phyloP scores from a whole-genome alignment of 352 stramenopile genomes.

The Pseudoperonospora humuli region DNA sequence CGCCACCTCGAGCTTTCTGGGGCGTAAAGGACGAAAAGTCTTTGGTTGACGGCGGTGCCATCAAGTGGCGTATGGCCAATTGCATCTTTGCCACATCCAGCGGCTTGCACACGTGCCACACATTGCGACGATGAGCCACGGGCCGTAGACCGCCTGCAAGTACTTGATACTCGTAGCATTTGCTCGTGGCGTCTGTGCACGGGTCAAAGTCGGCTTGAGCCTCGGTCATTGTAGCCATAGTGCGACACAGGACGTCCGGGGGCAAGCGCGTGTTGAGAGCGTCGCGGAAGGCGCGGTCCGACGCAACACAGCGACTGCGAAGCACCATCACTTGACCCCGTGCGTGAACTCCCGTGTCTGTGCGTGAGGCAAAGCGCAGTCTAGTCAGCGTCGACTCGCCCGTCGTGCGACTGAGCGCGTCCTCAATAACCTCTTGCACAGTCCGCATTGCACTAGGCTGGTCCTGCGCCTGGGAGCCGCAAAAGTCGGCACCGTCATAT shows the following conservation, averaged over 20 bases:
- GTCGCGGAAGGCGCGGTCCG: constrained; percentile 43
- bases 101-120: constrained; percentile 55
- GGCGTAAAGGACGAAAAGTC: constrained; percentile 69
- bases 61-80: constrained; percentile 26
- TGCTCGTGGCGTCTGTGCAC: constrained; percentile 35
- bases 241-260: constrained; percentile 45
- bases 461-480: constrained; percentile 80
- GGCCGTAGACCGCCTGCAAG: constrained; percentile 42
- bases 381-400: constrained; percentile 45
- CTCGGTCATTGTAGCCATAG: constrained; percentile 17
- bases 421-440: constrained; percentile 66
- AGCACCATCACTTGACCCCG: constrained; percentile 88
- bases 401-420: constrained; percentile 60
- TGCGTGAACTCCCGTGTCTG: constrained; percentile 90
- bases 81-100: constrained; percentile 51
- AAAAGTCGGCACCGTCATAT: constrained; percentile 76
- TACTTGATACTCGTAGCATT: constrained; percentile 64
- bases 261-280: constrained; percentile 71
- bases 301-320: constrained; percentile 46
- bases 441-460: constrained; percentile 37
- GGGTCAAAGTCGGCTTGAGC: constrained; percentile 38
- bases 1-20: constrained; percentile 30
- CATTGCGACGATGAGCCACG: constrained; percentile 36
- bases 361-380: constrained; percentile 86
- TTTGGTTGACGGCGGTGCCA: constrained; percentile 24